Evolutionary conservation across 2,329 filamentous ascomycete species (phyloP).

Genomic region (Truncatella angustata): DNA sequence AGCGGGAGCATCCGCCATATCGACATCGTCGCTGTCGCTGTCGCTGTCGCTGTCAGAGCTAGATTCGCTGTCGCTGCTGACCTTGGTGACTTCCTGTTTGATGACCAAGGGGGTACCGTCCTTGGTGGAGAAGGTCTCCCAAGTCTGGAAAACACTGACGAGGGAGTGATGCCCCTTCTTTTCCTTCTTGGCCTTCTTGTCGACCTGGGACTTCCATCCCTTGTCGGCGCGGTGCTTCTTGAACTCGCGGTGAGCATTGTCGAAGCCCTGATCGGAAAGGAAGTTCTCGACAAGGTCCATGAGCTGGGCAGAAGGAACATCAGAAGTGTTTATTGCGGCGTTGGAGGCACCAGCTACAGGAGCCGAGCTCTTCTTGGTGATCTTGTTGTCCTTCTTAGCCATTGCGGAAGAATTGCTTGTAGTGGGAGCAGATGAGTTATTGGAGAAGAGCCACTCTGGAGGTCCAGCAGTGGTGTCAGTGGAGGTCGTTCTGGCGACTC

Average conservation of each 20-base stretch:
- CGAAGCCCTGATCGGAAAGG: conserved; percentile 64
- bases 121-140: conserved; percentile 41
- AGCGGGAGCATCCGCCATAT: conserved; percentile 44
- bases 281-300: conserved; percentile 67
- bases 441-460: conserved; percentile 32
- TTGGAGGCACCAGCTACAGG: conserved; percentile 13
- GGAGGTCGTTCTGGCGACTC: background rate
- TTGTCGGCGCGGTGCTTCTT: conserved; percentile 59
- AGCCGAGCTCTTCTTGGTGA: conserved; percentile 16
- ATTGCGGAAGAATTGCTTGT: conserved; percentile 15
- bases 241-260: conserved; percentile 59
- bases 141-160: conserved; percentile 48
- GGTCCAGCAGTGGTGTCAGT: conserved; percentile 19
- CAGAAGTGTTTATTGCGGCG: conserved; percentile 15
- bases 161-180: conserved; percentile 40
- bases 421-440: conserved; percentile 22
- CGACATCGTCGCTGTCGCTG: conserved; percentile 37
- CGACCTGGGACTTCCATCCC: conserved; percentile 39
- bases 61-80: conserved; percentile 23
- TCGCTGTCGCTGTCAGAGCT: conserved; percentile 12
- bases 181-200: conserved; percentile 18
- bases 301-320: conserved; percentile 56
- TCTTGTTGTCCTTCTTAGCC: conserved; percentile 22
- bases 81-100: conserved; percentile 20
- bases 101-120: conserved; percentile 24